Evolutionary conservation across 202 grass and related monocot genomes (phyloP).

Genomic region (Schoenoplectus triqueter): DNA sequence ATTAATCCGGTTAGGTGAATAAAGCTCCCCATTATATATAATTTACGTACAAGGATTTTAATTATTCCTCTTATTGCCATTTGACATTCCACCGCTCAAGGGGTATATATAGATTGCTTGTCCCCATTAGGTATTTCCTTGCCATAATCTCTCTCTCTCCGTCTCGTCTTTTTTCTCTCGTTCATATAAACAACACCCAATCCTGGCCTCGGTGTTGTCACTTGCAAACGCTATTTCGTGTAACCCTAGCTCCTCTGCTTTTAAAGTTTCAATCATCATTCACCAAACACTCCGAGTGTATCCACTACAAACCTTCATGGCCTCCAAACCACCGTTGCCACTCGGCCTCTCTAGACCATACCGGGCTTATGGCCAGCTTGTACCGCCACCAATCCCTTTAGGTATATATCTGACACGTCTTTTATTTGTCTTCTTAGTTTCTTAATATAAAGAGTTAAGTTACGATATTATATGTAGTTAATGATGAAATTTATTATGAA

Average conservation of each 20-base stretch:
- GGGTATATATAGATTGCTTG: neutral
- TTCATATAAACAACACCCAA: neutral
- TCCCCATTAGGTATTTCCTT: neutral
- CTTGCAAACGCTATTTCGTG: neutral
- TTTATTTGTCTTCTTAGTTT: neutral
- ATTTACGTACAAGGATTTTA: too few relatives aligned
- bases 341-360: conserved; percentile 1
- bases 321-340: conserved; percentile 9
- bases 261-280: neutral
- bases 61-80: too few relatives aligned
- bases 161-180: neutral
- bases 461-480: too few relatives aligned
- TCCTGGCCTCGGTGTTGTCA: neutral
- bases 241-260: neutral
- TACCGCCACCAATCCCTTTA: conserved; percentile 27
- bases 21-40: too few relatives aligned
- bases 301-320: conserved; percentile 12
- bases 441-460: neutral
- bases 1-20: too few relatives aligned
- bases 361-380: conserved; percentile 3
- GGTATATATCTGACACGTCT: neutral
- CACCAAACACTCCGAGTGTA: conserved; percentile 21
- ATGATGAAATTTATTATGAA: too few relatives aligned
- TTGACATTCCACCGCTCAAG: neutral
- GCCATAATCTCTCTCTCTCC: neutral